Base-by-base conservation (phyloP, 495 filamentous ascomycete genomes). In the Rusavskia elegans region DNA sequence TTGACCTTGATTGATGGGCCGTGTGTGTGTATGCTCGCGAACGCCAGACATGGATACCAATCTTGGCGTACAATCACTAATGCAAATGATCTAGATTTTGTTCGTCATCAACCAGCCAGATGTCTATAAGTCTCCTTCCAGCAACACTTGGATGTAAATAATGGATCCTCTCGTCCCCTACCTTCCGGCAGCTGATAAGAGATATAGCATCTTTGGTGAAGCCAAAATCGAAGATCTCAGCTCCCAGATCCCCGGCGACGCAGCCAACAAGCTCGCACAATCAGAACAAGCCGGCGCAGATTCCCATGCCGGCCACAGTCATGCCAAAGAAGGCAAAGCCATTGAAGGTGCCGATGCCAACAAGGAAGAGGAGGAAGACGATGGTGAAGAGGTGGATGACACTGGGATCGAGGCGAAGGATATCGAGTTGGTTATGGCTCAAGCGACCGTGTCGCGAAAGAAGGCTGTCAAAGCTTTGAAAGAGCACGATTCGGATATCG, bases 181-280 rank as follows among this genome's bases (percentile, higher is more conserved):
- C 42, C 13, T 50, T 16, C 40, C 41, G 30, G 53, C 45, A 52
- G 20, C 40, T 55, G 41, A 62, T 53, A n/a, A 49, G 25, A 9
- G n/a, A 21, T 50, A 48, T 51, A 98, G 92, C 72, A 94, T 99
- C 73, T 99, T 99, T 71, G 92, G 92, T 68, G 92, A 99, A 76
- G 93, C 93, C 66, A 99, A 99, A 84, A 99, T 93, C 63, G 93
- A 99, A 77, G 93, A 99, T 73, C 75, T 97, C 61, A 97, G 95
- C 81, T 89, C 90, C 63, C 86, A 88, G 65, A 54, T 55, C 42
- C 52, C 44, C 11, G 53, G 57, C 29, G 46, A 45, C 45, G 59
- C 59, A 11, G 42, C 57, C 32, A 57, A 59, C 37, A 53, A 56
- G 17, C 57, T 62, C 30, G 48, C 49, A 38, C 57, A 52, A 11